Percentiles rank a stretch among this genome's conserved stretches.
Evolutionary conservation across 768 basidiomycete genomes (phyloP).

Genomic region (Flagelloscypha sp.): DNA sequence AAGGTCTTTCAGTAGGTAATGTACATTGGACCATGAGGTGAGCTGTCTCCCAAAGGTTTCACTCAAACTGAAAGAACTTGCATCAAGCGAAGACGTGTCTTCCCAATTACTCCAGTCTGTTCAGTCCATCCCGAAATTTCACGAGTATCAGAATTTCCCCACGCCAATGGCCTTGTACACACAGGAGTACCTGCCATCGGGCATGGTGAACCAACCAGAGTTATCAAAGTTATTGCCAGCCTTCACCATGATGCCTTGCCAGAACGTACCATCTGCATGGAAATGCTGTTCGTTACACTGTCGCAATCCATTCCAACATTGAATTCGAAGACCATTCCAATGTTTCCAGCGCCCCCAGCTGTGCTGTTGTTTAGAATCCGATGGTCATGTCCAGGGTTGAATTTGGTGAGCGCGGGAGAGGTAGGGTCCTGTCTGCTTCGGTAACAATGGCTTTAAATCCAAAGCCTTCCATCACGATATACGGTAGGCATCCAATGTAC

Average conservation of each 20-base stretch:
- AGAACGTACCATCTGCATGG: constrained; percentile 41
- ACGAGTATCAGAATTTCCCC: constrained; percentile 53
- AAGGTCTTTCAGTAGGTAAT: not conserved
- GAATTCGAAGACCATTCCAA: constrained; percentile 50
- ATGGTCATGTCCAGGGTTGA: constrained; percentile 57
- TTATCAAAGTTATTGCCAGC: constrained; percentile 47
- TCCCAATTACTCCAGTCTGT: constrained; percentile 49
- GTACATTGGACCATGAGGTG: constrained; percentile 59
- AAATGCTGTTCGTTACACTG: constrained; percentile 35
- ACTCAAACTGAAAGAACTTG: constrained; percentile 29
- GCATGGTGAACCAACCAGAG: constrained; percentile 27
- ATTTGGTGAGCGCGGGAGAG: constrained; percentile 45
- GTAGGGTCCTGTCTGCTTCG: constrained; percentile 38
- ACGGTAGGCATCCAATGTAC: constrained; percentile 43
- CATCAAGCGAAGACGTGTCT: constrained; percentile 37
- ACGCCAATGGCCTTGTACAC: constrained; percentile 56
- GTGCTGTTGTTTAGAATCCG: constrained; percentile 34
- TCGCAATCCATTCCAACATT: constrained; percentile 45
- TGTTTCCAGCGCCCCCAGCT: constrained; percentile 27
- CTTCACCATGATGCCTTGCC: constrained; percentile 46
- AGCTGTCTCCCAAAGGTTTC: constrained; percentile 47
- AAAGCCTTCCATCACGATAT: constrained; percentile 40
- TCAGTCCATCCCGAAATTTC: constrained; percentile 55
- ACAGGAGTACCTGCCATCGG: constrained; percentile 42
- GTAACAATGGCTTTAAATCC: constrained; percentile 54